Base-by-base conservation (phyloP, 1,284 basidiomycete species). In the Apiotrichum brassicae region DNA sequence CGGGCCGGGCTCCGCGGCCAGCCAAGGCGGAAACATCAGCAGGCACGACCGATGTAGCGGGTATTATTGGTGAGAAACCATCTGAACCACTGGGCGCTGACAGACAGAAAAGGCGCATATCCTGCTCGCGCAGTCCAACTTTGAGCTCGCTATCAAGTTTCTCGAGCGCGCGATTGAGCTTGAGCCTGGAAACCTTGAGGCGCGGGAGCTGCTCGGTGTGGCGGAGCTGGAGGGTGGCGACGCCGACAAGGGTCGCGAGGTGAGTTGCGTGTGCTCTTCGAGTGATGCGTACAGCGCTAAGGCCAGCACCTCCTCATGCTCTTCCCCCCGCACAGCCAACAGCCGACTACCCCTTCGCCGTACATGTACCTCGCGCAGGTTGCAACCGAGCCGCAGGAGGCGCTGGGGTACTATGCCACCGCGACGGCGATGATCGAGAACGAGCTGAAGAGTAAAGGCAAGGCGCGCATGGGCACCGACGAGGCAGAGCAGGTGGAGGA, bases 281-380 rank as follows among this genome's bases (percentile, higher is more conserved):
- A 30, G 14, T 9, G 28, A 30, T 30, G 14, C 8, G 14, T 53
- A 20, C 37, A 14, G 16, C 26, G 14, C 23, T 48, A 8, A 28
- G 13, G 12, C 20, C 47, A 72, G 63, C 67, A 70, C 60, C 62
- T 73, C 11, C 62, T 70, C 20, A 82, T 53, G 78, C 84, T 64
- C 72, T 79, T 72, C 75, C 79, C 46, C 70, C 79, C 63, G 78
- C 82, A 14, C 77, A 74, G 23, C 72, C 78, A 23, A 37, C 79
- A 86, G n/a, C 85, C 87, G 14, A 43, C 59, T 2, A 49, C 53
- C 0, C 81, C 87, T 4, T 86, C 87, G 22, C 86, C 87, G 6
- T 82, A 93, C 72, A 78, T 95, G 1, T 94, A 95, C 71, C 83
- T 97, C 25, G 92, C 91, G 0, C 92, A 95, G 67, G 77, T 91